Evolutionary conservation across 805 yeast genomes (phyloP), one percentile per base, ranked within the genome.

Genomic region (Nakazawaea ishiwadae): DNA sequence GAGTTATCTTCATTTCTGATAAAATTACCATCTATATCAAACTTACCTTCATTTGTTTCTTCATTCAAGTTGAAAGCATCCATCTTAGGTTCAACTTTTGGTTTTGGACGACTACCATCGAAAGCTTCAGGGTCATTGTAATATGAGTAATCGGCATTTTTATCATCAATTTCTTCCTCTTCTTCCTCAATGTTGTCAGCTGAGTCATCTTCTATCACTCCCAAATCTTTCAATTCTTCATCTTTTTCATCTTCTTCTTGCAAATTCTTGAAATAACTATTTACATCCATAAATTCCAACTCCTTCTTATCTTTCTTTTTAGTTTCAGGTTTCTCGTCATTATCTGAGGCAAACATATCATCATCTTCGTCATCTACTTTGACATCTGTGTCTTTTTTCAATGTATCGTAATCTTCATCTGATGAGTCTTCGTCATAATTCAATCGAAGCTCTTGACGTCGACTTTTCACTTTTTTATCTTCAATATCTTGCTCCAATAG

Each of bases 1-100:
- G 55, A 55, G 5, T 55, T 68, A 3, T 63, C 62, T 3, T 66
- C 68, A 12, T 60, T 58, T 19, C 71, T 60, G 15, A 77, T 60
- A 49, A 65, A 82, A 49, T 78, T 80, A 1, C 88, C 87, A 30
- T 72, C 74, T 29, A 60, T 66, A 49, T 81, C 88, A 52, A 80
- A 79, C 3, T 56, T 56, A 2, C 89, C 91, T 35, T 73, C 77
- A 40, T 70, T 70, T 32, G 65, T 57, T 50, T 84, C 91, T 15
- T 73, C 65, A 18, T 69, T 58, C 33, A 84, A 56, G 53, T 76
- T 71, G 58, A 84, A 84, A 0, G 84, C 74, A 44, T 84, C 90
- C 2, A 84, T 45, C 45, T 72, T 71, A 1, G 80, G 66, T 20
- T 54, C 62, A 20, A 37, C 38, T 30, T 48, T 55, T 20, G 35